Evolutionary conservation across 2,329 filamentous ascomycete species (phyloP), one percentile per base, ranked within the genome.

Genomic region (Cordyceps tenuipes): DNA sequence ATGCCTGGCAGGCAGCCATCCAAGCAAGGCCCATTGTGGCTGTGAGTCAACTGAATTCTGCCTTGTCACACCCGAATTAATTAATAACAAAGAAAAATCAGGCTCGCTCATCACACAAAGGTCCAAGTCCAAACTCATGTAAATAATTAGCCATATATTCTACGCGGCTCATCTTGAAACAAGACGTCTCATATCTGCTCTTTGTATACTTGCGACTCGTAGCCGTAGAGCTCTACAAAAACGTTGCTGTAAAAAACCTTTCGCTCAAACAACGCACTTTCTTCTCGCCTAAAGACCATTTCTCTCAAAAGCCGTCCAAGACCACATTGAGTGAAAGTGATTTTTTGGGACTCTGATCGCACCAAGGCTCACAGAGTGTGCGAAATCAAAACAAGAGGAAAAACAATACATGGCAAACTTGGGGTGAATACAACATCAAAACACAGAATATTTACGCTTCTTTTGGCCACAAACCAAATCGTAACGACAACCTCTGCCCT

Each of bases 351-450:
- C 54, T 49, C 54, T 19, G 21, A 17, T 23, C 9, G 29, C 29
- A 26, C 3, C 15, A 21, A 5, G 31, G 6, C 17, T 6, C 43
- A 29, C 26, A 39, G 54, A 49, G 44, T 10, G 26, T 57, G 54
- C 54, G 46, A 57, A 19, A 41, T 29, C 46, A 57, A 47, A 48
- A 57, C 54, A 57, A 57, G 29, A 57, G 54, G 54, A 57, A 57
- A 57, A 49, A 49, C 13, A 21, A 49, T 49, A 29, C 13, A 21
- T 49, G 46, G 54, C 54, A 57, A 41, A 41, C 12, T 48, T 19
- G 36, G 46, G 3, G 19, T 41, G 5, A 39, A 57, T 19, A 31
- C 34, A 49, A 57, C 17, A 34, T 34, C 44, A 58, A 50, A 36
- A 58, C 36, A 46, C 36, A 46, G 7, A 56, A 34, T 23, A 50